Percentiles rank a stretch among this genome's conserved stretches.
Conservation (phyloP, 75 land plant genomes). For the Picea sitchensis region DNA sequence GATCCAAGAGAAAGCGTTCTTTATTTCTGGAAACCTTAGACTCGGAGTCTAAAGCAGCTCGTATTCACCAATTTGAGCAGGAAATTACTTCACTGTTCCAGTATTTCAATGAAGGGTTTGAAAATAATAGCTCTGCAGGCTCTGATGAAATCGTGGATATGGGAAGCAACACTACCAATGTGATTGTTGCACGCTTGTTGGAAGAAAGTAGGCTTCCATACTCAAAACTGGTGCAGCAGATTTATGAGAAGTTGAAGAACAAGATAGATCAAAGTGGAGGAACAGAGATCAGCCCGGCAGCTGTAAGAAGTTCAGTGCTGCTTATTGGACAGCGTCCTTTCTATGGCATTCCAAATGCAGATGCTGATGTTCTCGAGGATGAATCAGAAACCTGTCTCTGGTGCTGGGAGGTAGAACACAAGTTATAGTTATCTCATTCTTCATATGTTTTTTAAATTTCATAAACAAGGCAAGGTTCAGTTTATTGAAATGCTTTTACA, state of each 20-base stretch:
- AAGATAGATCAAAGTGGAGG: slow-evolving; percentile 13
- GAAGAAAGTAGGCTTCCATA: slow-evolving; percentile 60
- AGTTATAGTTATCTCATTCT: neutral
- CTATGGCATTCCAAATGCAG: slow-evolving; percentile 47
- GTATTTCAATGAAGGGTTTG: slow-evolving; percentile 30
- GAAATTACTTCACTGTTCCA: slow-evolving; percentile 32
- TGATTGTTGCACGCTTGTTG: slow-evolving; percentile 32
- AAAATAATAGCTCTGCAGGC: neutral
- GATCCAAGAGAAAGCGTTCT: slow-evolving; percentile 39
- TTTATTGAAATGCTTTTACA: no score
- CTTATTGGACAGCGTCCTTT: slow-evolving; percentile 44
- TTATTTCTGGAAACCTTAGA: neutral
- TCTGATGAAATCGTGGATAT: neutral
- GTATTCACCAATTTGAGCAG: slow-evolving; percentile 4
- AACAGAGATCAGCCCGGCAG: slow-evolving; percentile 18
- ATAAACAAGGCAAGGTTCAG: no score
- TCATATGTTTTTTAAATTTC: no score
- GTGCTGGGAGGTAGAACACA: slow-evolving; percentile 67
- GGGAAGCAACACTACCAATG: slow-evolving; percentile 10
- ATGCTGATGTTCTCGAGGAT: slow-evolving; percentile 74
- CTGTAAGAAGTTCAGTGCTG: slow-evolving; percentile 38
- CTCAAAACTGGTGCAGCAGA: slow-evolving; percentile 38
- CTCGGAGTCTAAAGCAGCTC: slow-evolving; percentile 13
- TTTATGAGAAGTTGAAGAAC: slow-evolving; percentile 21
- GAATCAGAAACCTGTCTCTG: slow-evolving; percentile 39